Evolutionary conservation across 176 grass and related monocot genomes (phyloP).

Genomic region (Avena sativa): DNA sequence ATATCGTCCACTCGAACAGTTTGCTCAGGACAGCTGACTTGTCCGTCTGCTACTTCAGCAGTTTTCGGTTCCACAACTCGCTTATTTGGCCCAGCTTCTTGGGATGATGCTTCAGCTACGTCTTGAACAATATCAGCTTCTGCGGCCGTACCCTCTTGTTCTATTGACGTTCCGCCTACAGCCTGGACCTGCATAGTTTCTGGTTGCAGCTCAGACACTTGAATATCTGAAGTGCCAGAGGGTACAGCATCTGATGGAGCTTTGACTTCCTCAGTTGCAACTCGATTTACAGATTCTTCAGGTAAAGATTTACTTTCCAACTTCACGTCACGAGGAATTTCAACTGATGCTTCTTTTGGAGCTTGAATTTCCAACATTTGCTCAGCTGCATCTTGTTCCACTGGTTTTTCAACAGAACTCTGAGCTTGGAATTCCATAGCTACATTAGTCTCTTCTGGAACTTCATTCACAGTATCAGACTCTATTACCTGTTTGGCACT

Average conservation of each 20-base stretch:
- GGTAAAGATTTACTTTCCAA: slow-evolving; percentile 20
- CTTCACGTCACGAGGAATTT: slow-evolving; percentile 11
- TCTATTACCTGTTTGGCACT: not conserved
- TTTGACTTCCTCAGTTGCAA: slow-evolving; percentile 37
- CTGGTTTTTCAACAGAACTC: not conserved
- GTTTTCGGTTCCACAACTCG: slow-evolving; percentile 21
- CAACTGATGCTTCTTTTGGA: slow-evolving; percentile 32
- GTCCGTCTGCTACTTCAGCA: slow-evolving; percentile 10
- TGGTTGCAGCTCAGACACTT: not conserved
- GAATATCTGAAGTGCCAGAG: slow-evolving; percentile 7
- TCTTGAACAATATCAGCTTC: slow-evolving; percentile 15
- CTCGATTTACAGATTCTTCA: slow-evolving; percentile 21
- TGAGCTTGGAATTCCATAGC: slow-evolving; percentile 27
- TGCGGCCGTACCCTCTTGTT: slow-evolving; percentile 16
- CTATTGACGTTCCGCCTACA: not conserved
- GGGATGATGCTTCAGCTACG: not conserved
- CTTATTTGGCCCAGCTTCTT: not conserved
- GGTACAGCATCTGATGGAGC: slow-evolving; percentile 38
- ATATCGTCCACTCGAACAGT: slow-evolving; percentile 30
- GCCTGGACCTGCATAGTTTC: slow-evolving; percentile 3
- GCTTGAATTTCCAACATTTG: slow-evolving; percentile 35
- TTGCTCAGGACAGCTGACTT: slow-evolving; percentile 20
- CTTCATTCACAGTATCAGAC: not conserved
- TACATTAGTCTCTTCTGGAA: slow-evolving; percentile 17
- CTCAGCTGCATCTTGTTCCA: slow-evolving; percentile 26